phyloP scores from a whole-genome alignment of 352 stramenopile genomes.

The Phytophthora pluvialis region DNA sequence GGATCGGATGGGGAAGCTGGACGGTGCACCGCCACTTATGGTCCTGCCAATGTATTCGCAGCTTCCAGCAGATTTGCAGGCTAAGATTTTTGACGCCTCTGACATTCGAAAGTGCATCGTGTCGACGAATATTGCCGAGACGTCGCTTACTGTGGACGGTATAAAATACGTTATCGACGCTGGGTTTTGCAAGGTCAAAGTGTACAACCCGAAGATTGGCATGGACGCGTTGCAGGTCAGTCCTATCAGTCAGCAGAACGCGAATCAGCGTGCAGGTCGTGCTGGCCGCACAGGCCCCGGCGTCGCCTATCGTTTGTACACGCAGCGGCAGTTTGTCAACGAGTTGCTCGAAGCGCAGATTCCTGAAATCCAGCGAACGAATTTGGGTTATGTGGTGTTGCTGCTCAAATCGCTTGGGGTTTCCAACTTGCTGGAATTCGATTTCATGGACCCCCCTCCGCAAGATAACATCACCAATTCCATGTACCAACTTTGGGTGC shows the following conservation, averaged over 20 bases:
- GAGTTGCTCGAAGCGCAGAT: conserved; percentile 98
- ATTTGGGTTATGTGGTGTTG: conserved; percentile 97
- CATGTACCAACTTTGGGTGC: conserved; percentile 99
- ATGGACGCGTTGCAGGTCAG: conserved; percentile 98
- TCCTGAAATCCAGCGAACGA: conserved; percentile 98
- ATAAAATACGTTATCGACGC: conserved; percentile 99
- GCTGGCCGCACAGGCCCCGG: conserved; percentile 92
- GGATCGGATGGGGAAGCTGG: conserved; percentile 95
- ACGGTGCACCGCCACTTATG: conserved; percentile 94
- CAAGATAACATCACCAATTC: conserved; percentile 98
- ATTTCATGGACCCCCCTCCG: conserved; percentile 99
- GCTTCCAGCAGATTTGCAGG: conserved; percentile 97
- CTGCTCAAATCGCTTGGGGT: conserved; percentile 98
- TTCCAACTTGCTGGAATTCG: conserved; percentile 96
- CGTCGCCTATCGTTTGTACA: conserved; percentile 97
- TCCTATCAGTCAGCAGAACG: conserved; percentile 97
- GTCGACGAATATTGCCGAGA: conserved; percentile 98
- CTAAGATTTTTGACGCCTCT: conserved; percentile 97
- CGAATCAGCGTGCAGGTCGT: conserved; percentile 96
- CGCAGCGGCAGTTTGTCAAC: conserved; percentile 96
- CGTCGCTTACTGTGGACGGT: conserved; percentile 95
- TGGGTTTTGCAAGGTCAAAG: conserved; percentile 99
- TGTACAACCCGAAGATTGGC: conserved; percentile 99
- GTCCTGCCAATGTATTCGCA: conserved; percentile 99
- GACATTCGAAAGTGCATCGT: conserved; percentile 97